Evolutionary conservation across 1,284 basidiomycete genomes (phyloP).

Genomic region (Mycosarcoma mackinlayi): DNA sequence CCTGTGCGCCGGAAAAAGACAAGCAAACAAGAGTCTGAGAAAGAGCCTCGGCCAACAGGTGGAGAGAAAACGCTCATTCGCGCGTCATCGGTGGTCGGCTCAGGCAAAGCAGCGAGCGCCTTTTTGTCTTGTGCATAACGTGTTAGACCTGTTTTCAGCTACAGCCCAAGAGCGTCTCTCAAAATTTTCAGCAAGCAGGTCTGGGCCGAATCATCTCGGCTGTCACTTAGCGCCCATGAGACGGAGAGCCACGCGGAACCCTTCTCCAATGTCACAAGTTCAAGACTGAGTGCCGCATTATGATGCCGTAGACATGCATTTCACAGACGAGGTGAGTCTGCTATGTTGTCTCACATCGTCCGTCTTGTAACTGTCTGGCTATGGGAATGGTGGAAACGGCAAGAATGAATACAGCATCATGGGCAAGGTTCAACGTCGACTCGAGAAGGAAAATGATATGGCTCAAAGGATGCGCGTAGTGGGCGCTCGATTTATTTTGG

Average conservation of each 20-base stretch:
- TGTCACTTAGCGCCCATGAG: conserved; percentile 2
- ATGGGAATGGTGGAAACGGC: too few relatives aligned
- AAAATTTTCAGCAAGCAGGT: too few relatives aligned
- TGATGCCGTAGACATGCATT: neutral
- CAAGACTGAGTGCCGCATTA: neutral
- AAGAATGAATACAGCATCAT: neutral
- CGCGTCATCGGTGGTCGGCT: conserved; percentile 1
- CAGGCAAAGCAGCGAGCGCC: too few relatives aligned
- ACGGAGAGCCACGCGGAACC: neutral
- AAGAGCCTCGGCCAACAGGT: neutral
- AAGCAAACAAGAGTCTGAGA: too few relatives aligned
- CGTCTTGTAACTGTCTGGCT: too few relatives aligned
- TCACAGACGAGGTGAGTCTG: too few relatives aligned
- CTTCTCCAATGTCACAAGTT: neutral
- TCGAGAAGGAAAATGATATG: conserved; percentile 34
- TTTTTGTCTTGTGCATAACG: too few relatives aligned
- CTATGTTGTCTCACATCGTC: too few relatives aligned
- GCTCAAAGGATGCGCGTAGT: conserved; percentile 25
- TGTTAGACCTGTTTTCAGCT: too few relatives aligned
- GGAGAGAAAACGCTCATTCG: neutral
- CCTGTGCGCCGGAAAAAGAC: neutral
- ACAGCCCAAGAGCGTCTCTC: too few relatives aligned
- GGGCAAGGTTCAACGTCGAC: neutral
- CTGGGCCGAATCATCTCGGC: neutral
- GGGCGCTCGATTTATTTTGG: neutral